These are phyloP conservation scores for Pestalotiopsis sp. DNA, from an alignment of 2,329 filamentous ascomycete species.

Conservation along the genomic window DNA sequence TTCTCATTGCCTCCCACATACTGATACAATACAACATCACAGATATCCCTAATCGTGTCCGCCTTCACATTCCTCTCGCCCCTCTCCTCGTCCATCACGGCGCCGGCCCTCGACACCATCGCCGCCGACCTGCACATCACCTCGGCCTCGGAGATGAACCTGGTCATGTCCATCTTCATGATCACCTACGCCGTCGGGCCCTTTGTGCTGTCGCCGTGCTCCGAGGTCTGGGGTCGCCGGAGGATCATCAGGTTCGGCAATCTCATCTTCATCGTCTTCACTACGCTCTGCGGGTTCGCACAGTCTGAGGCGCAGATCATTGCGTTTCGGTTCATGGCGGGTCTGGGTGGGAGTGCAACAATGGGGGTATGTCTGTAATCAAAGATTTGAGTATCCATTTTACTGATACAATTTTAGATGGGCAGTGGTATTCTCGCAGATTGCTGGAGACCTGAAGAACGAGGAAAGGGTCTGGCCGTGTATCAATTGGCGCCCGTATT, in stretches of 20 bases:
- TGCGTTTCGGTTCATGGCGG: slow-evolving; percentile 52
- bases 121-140: slow-evolving; percentile 47
- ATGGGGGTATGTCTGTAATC: slow-evolving; percentile 38
- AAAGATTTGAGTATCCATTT: slow-evolving; percentile 14
- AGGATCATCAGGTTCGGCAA: slow-evolving; percentile 51
- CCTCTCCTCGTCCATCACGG: slow-evolving; percentile 54
- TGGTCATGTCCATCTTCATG: slow-evolving; percentile 51
- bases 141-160: slow-evolving; percentile 39
- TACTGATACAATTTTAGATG: slow-evolving; percentile 13
- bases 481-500: slow-evolving; percentile 40
- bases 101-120: slow-evolving; percentile 49
- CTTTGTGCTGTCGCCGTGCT: slow-evolving; percentile 42
- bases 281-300: slow-evolving; percentile 53
- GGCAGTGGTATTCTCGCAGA: slow-evolving; percentile 47
- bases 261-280: slow-evolving; percentile 51
- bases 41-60: slow-evolving; percentile 38
- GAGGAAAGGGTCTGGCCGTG: slow-evolving; percentile 44
- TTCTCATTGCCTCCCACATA: no score
- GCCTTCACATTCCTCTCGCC: slow-evolving; percentile 58
- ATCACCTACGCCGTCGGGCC: slow-evolving; percentile 49
- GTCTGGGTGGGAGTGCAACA: slow-evolving; percentile 47
- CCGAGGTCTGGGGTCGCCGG: slow-evolving; percentile 39
- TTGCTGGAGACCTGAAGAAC: slow-evolving; percentile 41
- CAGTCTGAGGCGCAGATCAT: slow-evolving; percentile 47
- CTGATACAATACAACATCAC: neutral